Conservation (phyloP, 345 rosid species). For the Adansonia digitata region DNA sequence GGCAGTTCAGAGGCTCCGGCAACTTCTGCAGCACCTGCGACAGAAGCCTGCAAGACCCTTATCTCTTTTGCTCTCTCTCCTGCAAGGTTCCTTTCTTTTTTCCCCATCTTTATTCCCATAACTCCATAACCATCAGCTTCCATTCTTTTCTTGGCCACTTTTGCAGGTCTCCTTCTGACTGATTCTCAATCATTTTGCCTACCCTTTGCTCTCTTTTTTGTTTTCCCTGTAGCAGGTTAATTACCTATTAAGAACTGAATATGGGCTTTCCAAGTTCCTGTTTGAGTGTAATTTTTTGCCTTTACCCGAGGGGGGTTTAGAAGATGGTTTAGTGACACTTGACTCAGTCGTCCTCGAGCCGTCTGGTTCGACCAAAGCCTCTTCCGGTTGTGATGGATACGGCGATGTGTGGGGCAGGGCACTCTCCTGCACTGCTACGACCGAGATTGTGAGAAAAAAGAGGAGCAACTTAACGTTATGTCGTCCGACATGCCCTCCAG, state of each 20-base stretch:
- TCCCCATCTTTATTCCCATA: not conserved
- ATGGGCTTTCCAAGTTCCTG: constrained; percentile 56
- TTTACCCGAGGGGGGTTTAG: constrained; percentile 43
- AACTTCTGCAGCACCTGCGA: constrained; percentile 64
- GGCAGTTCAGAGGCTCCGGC: constrained; percentile 61
- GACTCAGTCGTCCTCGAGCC: constrained; percentile 66
- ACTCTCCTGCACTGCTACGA: constrained; percentile 58
- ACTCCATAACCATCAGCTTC: not conserved
- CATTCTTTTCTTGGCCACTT: not conserved
- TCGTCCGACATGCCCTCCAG: constrained; percentile 37
- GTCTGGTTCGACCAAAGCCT: constrained; percentile 43
- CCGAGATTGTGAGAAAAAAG: constrained; percentile 68
- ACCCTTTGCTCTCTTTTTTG: not conserved
- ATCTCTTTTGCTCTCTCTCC: constrained; percentile 69
- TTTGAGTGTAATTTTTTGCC: constrained; percentile 59
- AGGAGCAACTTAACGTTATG: constrained; percentile 62
- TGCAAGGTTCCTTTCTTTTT: constrained; percentile 60
- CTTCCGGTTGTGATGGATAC: constrained; percentile 50
- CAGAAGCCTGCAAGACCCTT: constrained; percentile 65
- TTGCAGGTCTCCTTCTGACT: not conserved
- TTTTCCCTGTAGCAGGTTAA: constrained; percentile 36
- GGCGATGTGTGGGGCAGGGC: constrained; percentile 49
- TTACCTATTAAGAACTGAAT: constrained; percentile 46
- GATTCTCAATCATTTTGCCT: not conserved
- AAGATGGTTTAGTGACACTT: constrained; percentile 49